Evolutionary conservation across 768 basidiomycete genomes (phyloP).

Genomic region (Trametes gibbosa): DNA sequence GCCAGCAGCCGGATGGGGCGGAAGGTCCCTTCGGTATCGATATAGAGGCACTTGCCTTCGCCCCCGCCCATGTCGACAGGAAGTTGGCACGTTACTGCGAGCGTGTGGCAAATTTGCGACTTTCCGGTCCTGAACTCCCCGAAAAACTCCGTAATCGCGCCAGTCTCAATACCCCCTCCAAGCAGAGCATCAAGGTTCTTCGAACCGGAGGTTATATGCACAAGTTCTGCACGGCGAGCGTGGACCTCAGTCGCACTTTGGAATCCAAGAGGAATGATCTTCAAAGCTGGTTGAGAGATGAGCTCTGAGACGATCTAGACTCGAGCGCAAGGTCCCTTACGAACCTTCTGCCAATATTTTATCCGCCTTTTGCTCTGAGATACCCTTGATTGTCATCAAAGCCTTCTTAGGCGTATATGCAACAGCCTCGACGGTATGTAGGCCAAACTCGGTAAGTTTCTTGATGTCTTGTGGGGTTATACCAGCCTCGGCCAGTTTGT

Average conservation of each 20-base stretch:
- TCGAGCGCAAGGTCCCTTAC: conserved; percentile 21
- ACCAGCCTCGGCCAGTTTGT: conserved; percentile 84
- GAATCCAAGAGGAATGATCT: conserved; percentile 96
- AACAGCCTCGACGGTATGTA: conserved; percentile 92
- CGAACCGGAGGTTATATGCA: conserved; percentile 95
- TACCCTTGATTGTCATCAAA: conserved; percentile 89
- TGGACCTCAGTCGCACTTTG: conserved; percentile 98
- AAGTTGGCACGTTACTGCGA: conserved; percentile 97
- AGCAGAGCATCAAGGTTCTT: conserved; percentile 94
- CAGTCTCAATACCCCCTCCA: conserved; percentile 98
- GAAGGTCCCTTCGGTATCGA: conserved; percentile 99
- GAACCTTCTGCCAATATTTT: conserved; percentile 90
- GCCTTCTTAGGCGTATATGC: conserved; percentile 96
- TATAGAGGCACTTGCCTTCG: conserved; percentile 98
- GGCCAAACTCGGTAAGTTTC: conserved; percentile 89
- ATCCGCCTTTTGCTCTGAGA: conserved; percentile 95
- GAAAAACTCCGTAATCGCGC: conserved; percentile 96
- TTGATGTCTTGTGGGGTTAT: conserved; percentile 90
- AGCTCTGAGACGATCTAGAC: background rate
- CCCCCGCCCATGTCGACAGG: conserved; percentile 98
- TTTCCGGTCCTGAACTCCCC: conserved; percentile 99
- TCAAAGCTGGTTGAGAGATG: conserved; percentile 63
- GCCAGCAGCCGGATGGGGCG: conserved; percentile 93
- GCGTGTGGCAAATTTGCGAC: conserved; percentile 95
- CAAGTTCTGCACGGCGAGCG: conserved; percentile 88